phyloP scores from a whole-genome alignment of 345 rosid genomes.

The Euclidium syriacum region DNA sequence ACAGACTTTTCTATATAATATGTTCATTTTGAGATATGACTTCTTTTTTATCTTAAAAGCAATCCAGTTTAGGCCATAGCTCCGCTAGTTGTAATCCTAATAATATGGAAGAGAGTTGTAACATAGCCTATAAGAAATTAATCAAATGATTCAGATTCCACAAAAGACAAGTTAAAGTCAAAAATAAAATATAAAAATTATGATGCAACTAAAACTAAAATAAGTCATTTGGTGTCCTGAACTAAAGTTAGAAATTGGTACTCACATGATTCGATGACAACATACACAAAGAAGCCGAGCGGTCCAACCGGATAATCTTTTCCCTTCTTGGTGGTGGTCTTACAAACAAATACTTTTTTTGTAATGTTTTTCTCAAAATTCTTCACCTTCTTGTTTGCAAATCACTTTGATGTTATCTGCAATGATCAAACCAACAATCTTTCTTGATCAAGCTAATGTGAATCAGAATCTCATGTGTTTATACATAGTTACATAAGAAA shows the following conservation, averaged over 20 bases:
- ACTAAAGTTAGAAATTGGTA: neutral
- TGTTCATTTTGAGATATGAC: no score
- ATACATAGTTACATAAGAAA: no score
- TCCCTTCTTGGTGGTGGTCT: constrained; percentile 58
- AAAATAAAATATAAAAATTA: no score
- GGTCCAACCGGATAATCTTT: constrained; percentile 80
- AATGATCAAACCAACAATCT: neutral
- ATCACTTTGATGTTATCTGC: constrained; percentile 72
- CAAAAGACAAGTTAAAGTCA: no score
- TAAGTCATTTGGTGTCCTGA: no score
- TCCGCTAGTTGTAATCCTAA: constrained; percentile 66
- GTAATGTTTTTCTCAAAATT: constrained; percentile 65
- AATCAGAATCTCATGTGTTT: no score
- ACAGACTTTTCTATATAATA: no score
- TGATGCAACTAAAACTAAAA: no score
- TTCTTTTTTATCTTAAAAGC: no score
- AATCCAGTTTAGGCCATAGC: constrained; percentile 54
- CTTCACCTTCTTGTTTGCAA: constrained; percentile 65
- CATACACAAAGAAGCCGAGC: constrained; percentile 74
- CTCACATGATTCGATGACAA: constrained; percentile 80
- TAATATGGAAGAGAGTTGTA: constrained; percentile 83
- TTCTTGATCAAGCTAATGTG: neutral
- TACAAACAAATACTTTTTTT: constrained; percentile 65
- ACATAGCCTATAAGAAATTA: no score
- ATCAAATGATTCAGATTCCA: no score